Percentiles rank a stretch among this genome's conserved stretches.
phyloP scores from a whole-genome alignment of 139 green algal species.

The Ettlia oleoabundans region DNA sequence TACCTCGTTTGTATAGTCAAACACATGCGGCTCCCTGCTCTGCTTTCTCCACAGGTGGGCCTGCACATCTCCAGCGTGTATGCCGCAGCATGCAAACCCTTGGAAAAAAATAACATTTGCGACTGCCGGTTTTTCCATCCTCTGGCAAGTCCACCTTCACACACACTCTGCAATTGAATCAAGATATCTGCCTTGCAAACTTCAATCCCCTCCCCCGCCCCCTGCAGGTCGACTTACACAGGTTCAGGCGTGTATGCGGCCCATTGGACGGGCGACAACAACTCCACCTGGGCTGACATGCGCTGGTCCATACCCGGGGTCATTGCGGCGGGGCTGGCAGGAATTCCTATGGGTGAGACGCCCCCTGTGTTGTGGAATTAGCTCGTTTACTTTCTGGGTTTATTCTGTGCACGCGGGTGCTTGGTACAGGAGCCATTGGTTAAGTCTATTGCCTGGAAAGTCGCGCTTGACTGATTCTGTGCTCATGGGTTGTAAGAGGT shows the following conservation, averaged over 20 bases:
- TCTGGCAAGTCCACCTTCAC: background rate
- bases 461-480: too few relatives aligned
- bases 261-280: conserved; percentile 77
- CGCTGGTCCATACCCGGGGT: conserved; percentile 49
- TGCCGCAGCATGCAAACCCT: background rate
- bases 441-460: too few relatives aligned
- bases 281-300: conserved; percentile 48
- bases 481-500: too few relatives aligned
- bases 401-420: background rate
- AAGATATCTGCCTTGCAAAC: background rate
- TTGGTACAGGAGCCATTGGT: too few relatives aligned
- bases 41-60: background rate
- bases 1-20: too few relatives aligned
- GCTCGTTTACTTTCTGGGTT: background rate
- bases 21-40: too few relatives aligned
- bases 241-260: conserved; percentile 56
- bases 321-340: conserved; percentile 47
- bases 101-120: background rate
- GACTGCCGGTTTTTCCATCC: background rate
- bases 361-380: background rate
- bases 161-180: background rate
- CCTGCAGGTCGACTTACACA: conserved; percentile 3
- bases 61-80: background rate
- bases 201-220: background rate
- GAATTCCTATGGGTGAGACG: conserved; percentile 49